Evolutionary conservation across 129 eudicot genomes (phyloP), one percentile per base, ranked within the genome.

Genomic region (Tanacetum coccineum): DNA sequence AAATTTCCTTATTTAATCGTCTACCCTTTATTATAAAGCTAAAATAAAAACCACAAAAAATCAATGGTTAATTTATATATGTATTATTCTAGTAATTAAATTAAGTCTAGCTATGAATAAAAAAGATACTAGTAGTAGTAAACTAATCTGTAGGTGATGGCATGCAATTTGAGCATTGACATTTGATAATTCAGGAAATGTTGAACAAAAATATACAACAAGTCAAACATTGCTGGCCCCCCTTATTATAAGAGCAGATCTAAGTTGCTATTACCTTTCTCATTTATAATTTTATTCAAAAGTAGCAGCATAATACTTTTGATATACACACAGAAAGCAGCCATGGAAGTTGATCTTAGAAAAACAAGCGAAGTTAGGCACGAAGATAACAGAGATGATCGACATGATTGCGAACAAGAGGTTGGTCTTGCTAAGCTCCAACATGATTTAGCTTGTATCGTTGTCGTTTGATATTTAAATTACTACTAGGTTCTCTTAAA

Each of bases 171-270:
- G 87, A 67, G 64, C 88, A 83, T 86, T 90, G 97, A 84, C 91
- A 86, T 81, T 74, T 80, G 77, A 60, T 64, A 62, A 82, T 45
- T 71, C 51, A 66, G 68, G 56, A 71, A 78, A 85, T 81, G 72
- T 72, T 85, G 84, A 76, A 82, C 76, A 73, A 62, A 84, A 55
- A 68, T 53, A 13, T 68, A 73, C 65, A 63, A 51, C 32, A 79
- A 90, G 97, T 87, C 95, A 87, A 90, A 84, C 81, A 76, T 64
- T 78, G 83, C 83, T 71, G 86, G 85, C 76, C 72, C 77, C 68
- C 78, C 66, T 52, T 62, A 50, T 72, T 78, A 78, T 74, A 82
- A 74, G 75, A 82, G 71, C 28, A 51, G 68, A 77, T 76, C 80
- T 76, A 76, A 76, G 75, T 68, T 76, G 70, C 75, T 68, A 61